Conservation (phyloP, 1,284 basidiomycete genomes). For the Dichomitus squalens region DNA sequence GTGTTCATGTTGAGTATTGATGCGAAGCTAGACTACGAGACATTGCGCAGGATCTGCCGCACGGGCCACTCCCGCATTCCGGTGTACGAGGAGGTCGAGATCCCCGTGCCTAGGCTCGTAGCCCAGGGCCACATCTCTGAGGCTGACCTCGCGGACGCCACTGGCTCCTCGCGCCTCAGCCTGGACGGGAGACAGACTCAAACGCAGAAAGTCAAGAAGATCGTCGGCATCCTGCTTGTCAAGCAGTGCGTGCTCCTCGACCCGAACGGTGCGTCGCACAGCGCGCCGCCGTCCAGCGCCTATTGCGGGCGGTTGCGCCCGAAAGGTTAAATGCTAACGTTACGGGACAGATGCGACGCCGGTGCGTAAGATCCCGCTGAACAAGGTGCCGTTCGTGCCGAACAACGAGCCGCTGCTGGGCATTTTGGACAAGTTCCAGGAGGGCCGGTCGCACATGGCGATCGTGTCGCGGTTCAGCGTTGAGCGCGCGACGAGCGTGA, state of each 20-base stretch:
- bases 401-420: slow-evolving; percentile 86
- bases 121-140: slow-evolving; percentile 22
- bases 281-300: background rate
- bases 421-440: slow-evolving; percentile 90
- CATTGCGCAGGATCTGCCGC: slow-evolving; percentile 71
- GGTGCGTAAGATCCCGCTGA: slow-evolving; percentile 77
- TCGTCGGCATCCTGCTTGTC: slow-evolving; percentile 80
- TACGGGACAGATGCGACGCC: slow-evolving; percentile 68
- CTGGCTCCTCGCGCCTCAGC: slow-evolving; percentile 16
- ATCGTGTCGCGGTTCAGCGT: slow-evolving; percentile 70
- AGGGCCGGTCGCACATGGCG: slow-evolving; percentile 90
- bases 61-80: slow-evolving; percentile 82
- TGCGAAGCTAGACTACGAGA: slow-evolving; percentile 77
- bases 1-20: slow-evolving; percentile 86
- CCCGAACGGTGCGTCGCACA: slow-evolving; percentile 63
- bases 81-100: slow-evolving; percentile 73
- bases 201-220: slow-evolving; percentile 66
- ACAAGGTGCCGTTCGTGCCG: slow-evolving; percentile 85
- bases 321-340: slow-evolving; percentile 6
- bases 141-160: slow-evolving; percentile 16
- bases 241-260: slow-evolving; percentile 88
- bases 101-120: slow-evolving; percentile 44
- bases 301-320: background rate
- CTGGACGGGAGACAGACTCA: slow-evolving; percentile 24
- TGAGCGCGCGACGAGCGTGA: slow-evolving; percentile 60